Base-by-base conservation (phyloP, 805 yeast genomes). In the Candida ponderosae region DNA sequence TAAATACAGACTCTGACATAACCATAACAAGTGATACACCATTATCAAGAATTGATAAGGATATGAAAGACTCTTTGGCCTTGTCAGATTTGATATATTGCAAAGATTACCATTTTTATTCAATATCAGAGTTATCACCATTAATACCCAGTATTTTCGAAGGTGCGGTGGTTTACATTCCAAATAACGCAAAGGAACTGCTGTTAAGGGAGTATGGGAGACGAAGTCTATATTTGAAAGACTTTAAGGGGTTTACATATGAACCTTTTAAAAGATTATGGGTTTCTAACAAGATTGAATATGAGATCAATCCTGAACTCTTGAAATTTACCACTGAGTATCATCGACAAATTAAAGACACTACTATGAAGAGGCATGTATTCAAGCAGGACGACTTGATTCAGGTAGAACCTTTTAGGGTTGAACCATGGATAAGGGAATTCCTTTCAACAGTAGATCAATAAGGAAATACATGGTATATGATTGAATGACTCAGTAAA, bases 151-250 rank as follows among this genome's bases (percentile, higher is more conserved):
- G 81, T 0, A 48, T 63, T 34, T 73, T 73, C 47, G 87, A 81
- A 51, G 81, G 81, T n/a, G 75, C 74, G 18, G 65, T 73, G 16
- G 72, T 76, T 2, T 66, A 76, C 41, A 59, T 79, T 6, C 86
- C 86, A 1, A 51, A 60, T 32, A 59, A 65, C 29, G 68, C 58
- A 46, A 51, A 65, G 17, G 48, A 56, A 1, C 55, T 69, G 6
- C 54, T 79, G 31, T 53, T 54, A 9, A 60, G 63, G 17, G 85
- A 79, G 50, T 79, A 79, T 40, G 39, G 51, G 3, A 38, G 50
- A 11, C 44, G 39, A 24, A 58, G 65, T 34, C 54, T 65, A 2
- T 60, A 66, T 4, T 36, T 68, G 26, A 46, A 49, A n/a, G 53
- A 54, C 2, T 57, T 60, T 54, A 57, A 62, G 21, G 65, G 62